Evolutionary conservation across 352 stramenopile species (phyloP).

Genomic region (Pythium vanterpoolii): DNA sequence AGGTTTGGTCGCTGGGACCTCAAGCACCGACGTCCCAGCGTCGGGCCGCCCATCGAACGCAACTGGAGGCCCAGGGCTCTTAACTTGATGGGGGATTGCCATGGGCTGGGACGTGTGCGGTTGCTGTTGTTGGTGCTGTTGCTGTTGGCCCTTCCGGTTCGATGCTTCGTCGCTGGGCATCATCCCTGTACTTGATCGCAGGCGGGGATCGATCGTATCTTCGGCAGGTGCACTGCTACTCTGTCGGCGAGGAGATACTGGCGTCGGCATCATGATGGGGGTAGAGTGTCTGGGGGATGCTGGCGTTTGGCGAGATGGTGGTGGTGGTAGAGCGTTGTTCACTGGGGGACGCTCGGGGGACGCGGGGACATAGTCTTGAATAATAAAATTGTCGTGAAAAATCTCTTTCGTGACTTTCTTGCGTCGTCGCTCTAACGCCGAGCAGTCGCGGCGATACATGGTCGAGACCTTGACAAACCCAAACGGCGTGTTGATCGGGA

Average conservation of each 20-base stretch:
- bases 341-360: constrained; percentile 41
- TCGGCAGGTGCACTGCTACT: not conserved
- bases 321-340: no score
- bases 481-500: constrained; percentile 77
- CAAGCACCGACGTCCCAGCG: constrained; percentile 15
- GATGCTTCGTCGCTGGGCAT: not conserved
- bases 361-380: constrained; percentile 79
- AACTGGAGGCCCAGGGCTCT: constrained; percentile 29
- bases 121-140: not conserved
- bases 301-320: not conserved
- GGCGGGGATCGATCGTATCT: constrained; percentile 19
- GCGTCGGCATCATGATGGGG: constrained; percentile 5
- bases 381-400: constrained; percentile 80
- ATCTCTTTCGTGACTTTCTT: constrained; percentile 36
- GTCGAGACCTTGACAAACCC: constrained; percentile 61
- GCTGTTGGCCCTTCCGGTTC: constrained; percentile 11
- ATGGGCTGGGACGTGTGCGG: constrained; percentile 71
- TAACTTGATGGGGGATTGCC: constrained; percentile 63
- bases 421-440: constrained; percentile 37
- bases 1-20: constrained; percentile 17
- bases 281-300: not conserved
- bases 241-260: not conserved
- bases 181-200: constrained; percentile 39
- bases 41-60: constrained; percentile 27
- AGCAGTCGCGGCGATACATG: constrained; percentile 64